Conservation (phyloP, 2,329 filamentous ascomycete species). For the Teratosphaeria gauchensis region DNA sequence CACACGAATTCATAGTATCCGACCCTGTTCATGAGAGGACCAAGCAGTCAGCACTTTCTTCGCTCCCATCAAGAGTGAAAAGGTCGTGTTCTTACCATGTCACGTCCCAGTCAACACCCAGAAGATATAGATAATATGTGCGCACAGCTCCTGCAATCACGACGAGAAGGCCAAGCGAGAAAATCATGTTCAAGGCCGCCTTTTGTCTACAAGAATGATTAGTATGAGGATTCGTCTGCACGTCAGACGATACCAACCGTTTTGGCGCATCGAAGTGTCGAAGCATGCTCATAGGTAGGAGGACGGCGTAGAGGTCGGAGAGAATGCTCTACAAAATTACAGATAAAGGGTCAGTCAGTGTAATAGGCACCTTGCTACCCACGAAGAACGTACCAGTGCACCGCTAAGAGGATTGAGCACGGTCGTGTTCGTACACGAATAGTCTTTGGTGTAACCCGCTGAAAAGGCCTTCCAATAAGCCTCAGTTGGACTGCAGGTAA, state of each 20-base stretch:
- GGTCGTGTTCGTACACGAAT: slow-evolving; percentile 22
- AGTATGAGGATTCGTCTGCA: background rate
- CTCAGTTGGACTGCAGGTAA: slow-evolving; percentile 9
- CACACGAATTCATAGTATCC: slow-evolving; percentile 19
- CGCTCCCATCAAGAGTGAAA: background rate
- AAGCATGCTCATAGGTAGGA: slow-evolving; percentile 28
- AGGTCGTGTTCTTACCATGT: background rate
- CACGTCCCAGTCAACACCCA: slow-evolving; percentile 5
- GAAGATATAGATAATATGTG: slow-evolving; percentile 19
- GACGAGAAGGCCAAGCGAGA: slow-evolving; percentile 20
- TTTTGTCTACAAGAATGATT: slow-evolving; percentile 27
- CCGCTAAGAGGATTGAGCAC: slow-evolving; percentile 17
- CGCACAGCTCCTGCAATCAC: slow-evolving; percentile 23
- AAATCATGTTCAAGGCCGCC: slow-evolving; percentile 11
- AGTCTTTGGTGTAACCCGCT: slow-evolving; percentile 7
- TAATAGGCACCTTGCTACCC: too few species aligned
- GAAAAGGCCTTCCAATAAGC: slow-evolving; percentile 12
- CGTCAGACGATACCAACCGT: background rate
- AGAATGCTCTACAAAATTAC: background rate
- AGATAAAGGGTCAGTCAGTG: too few species aligned
- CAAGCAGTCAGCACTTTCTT: background rate
- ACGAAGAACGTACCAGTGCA: background rate
- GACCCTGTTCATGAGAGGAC: slow-evolving; percentile 7
- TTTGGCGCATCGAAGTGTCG: slow-evolving; percentile 26
- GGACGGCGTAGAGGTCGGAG: slow-evolving; percentile 11